These are phyloP conservation scores for Iodosphaeria phyllophila DNA, from an alignment of 2,329 filamentous ascomycete species.

Conservation along the genomic window DNA sequence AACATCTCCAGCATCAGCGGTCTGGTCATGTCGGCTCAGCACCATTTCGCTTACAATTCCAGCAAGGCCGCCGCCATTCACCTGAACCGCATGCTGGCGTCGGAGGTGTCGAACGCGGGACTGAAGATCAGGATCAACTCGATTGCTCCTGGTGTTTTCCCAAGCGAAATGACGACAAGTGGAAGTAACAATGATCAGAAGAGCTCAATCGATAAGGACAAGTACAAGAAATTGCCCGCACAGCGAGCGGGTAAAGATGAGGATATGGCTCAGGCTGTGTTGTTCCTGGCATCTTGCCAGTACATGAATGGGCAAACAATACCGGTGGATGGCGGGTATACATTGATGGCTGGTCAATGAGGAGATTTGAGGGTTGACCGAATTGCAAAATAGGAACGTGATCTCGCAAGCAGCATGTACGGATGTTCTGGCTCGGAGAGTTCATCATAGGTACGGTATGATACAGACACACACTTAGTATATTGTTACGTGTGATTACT, in stretches of 20 bases:
- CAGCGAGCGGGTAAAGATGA: constrained; percentile 48
- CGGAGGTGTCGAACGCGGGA: constrained; percentile 36
- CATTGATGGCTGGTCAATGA: constrained; percentile 18
- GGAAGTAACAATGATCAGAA: constrained; percentile 31
- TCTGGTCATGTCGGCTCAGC: constrained; percentile 39
- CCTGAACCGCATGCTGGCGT: constrained; percentile 42
- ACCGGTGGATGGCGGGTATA: constrained; percentile 25
- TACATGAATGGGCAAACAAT: constrained; percentile 24
- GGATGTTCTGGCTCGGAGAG: no score
- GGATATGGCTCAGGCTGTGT: constrained; percentile 50
- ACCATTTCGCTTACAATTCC: constrained; percentile 47
- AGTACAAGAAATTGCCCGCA: constrained; percentile 45
- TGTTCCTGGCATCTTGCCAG: constrained; percentile 30
- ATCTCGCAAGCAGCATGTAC: no score
- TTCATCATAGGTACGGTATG: no score
- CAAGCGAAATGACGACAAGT: constrained; percentile 51
- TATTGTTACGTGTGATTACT: no score
- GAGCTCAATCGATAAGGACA: constrained; percentile 35
- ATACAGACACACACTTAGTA: no score
- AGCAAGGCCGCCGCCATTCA: constrained; percentile 47
- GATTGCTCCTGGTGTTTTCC: constrained; percentile 53
- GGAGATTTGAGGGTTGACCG: neutral
- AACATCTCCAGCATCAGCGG: constrained; percentile 53
- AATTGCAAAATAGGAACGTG: no score
- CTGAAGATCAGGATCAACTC: constrained; percentile 51